Conservation (phyloP, 345 rosid genomes). For the Citrus medica region DNA sequence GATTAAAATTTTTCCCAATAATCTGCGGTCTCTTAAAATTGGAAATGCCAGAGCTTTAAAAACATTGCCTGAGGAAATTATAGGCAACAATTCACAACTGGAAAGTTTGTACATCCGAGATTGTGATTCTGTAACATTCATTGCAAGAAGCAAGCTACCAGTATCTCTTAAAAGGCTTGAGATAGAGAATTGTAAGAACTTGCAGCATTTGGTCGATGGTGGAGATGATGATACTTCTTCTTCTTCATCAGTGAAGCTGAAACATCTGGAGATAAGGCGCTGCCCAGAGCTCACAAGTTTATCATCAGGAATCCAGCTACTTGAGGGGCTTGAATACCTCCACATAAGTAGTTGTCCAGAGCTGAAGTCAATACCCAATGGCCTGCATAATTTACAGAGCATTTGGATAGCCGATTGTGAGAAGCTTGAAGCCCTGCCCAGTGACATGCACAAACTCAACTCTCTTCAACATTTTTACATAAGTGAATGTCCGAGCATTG, state of each 20-base stretch:
- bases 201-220: background rate
- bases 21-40: background rate
- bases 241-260: background rate
- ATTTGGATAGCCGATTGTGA: background rate
- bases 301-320: background rate
- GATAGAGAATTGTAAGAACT: background rate
- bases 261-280: background rate
- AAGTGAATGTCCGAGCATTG: background rate
- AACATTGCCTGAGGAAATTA: background rate
- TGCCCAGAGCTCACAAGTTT: background rate
- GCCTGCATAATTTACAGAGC: background rate
- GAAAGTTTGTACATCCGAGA: background rate
- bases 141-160: background rate
- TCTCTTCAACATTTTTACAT: background rate
- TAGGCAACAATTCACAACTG: background rate
- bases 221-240: background rate
- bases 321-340: background rate
- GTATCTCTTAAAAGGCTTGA: background rate
- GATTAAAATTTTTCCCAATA: background rate
- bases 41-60: background rate
- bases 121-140: background rate
- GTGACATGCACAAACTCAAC: background rate
- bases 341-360: background rate
- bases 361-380: background rate
- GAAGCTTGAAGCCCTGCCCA: background rate